A percentile compares a stretch with the other conserved stretches of the same genome.
Evolutionary conservation across 305 asterid genomes (phyloP).

Genomic region (Ilex paraguariensis): DNA sequence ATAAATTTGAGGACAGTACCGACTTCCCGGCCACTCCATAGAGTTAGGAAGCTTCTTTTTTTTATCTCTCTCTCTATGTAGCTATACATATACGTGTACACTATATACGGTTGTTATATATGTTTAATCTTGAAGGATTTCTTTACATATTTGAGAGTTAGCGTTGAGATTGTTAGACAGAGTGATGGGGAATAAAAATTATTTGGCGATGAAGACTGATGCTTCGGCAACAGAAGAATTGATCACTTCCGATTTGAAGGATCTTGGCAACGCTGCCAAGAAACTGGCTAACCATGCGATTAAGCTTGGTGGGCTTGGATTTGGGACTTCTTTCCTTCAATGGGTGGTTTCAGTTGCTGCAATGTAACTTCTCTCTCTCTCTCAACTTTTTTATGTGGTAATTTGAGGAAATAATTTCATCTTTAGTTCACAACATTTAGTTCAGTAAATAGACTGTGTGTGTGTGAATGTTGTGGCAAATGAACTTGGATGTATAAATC

Average conservation of each 20-base stretch:
- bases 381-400: background rate
- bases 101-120: no score
- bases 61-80: no score
- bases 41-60: no score
- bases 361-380: slow-evolving; percentile 31
- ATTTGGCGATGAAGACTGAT: slow-evolving; percentile 72
- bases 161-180: no score
- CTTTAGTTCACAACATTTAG: background rate
- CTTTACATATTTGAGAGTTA: no score
- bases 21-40: no score
- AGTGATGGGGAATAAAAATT: slow-evolving; percentile 19
- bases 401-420: background rate
- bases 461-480: background rate
- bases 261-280: slow-evolving; percentile 50
- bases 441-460: background rate
- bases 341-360: slow-evolving; percentile 90
- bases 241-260: slow-evolving; percentile 61
- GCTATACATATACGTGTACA: no score
- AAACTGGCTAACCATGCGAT: slow-evolving; percentile 63
- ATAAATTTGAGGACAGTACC: no score
- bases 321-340: slow-evolving; percentile 65
- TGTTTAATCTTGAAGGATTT: no score
- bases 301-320: slow-evolving; percentile 61
- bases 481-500: no score
- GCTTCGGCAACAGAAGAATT: slow-evolving; percentile 31